phyloP scores from a whole-genome alignment of 2,329 filamentous ascomycete species.

The Didymella sp. region DNA sequence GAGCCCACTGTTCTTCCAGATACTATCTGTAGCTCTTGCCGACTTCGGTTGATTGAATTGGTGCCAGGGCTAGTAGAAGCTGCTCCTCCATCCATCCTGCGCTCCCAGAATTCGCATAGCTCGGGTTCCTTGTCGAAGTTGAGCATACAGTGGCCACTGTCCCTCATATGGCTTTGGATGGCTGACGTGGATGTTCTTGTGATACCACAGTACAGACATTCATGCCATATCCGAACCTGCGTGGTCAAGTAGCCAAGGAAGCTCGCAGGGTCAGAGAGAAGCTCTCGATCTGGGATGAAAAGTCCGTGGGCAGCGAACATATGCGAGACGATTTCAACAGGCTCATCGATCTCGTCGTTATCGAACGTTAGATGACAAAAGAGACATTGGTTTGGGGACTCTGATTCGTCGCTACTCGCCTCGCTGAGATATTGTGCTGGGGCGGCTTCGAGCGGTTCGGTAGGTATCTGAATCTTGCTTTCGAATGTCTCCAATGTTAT shows the following conservation, averaged over 20 bases:
- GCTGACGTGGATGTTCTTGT: constrained; percentile 30
- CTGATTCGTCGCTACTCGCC: neutral
- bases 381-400: neutral
- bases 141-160: constrained; percentile 44
- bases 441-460: neutral
- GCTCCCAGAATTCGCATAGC: constrained; percentile 43
- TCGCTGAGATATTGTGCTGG: neutral
- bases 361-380: neutral
- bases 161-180: constrained; percentile 46
- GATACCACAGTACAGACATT: constrained; percentile 47
- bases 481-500: neutral
- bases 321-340: neutral
- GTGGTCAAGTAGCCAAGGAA: constrained; percentile 42
- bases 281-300: neutral
- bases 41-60: neutral
- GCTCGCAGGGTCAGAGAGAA: constrained; percentile 32
- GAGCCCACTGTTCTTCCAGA: neutral
- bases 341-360: neutral
- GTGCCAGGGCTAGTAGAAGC: neutral
- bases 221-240: constrained; percentile 34
- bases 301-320: constrained; percentile 5
- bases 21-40: neutral
- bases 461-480: neutral
- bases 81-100: neutral
- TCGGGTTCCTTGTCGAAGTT: constrained; percentile 44